phyloP scores from a whole-genome alignment of 208 protist species.

The Phytomonas sp. region DNA sequence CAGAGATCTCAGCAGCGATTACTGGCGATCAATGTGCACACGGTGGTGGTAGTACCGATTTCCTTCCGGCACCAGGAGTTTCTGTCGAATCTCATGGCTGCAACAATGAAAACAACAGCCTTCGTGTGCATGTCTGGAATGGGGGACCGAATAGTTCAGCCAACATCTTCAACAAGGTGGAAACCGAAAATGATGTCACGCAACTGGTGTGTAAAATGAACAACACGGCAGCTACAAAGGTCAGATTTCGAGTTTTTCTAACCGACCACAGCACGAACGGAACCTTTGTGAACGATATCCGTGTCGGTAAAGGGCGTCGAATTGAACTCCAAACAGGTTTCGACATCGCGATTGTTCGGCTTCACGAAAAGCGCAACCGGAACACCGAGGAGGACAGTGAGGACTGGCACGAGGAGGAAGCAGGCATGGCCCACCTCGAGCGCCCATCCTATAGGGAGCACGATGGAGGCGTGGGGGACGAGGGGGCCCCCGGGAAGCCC shows the following conservation, averaged over 20 bases:
- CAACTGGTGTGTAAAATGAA: neutral
- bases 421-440: neutral
- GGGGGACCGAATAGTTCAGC: neutral
- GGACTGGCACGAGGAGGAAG: neutral
- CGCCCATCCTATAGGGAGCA: neutral
- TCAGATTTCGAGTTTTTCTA: constrained; percentile 26
- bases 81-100: neutral
- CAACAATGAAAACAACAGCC: neutral
- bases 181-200: neutral
- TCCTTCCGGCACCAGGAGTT: neutral
- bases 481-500: neutral
- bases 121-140: neutral
- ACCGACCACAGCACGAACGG: constrained; percentile 65
- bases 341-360: constrained; percentile 46
- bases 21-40: neutral
- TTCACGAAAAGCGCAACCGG: constrained; percentile 20
- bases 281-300: constrained; percentile 67
- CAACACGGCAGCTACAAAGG: neutral
- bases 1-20: neutral
- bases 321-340: constrained; percentile 46
- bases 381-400: constrained; percentile 5
- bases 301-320: constrained; percentile 31
- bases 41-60: neutral
- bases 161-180: neutral
- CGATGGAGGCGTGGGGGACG: neutral